Conservation (phyloP, 768 basidiomycete genomes). For the Candolleomyces efflorescens region DNA sequence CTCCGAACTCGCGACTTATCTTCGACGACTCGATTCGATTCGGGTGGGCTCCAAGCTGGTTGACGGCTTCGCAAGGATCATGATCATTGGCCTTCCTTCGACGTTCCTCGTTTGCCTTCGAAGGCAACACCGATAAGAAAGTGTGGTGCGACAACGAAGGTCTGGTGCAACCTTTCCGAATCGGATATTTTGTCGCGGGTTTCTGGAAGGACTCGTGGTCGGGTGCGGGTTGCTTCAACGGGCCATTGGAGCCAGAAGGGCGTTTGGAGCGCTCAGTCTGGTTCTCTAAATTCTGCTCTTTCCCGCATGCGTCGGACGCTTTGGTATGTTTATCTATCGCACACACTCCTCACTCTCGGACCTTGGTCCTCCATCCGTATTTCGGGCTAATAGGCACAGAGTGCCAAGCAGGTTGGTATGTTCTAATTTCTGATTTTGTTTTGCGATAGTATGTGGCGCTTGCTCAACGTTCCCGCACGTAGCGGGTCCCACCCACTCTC, state of each 20-base stretch:
- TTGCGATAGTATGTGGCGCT: not conserved
- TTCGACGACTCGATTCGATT: constrained; percentile 1
- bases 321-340: not conserved
- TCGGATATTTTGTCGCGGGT: constrained; percentile 4
- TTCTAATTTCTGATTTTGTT: not conserved
- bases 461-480: not conserved
- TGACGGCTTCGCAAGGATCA: not conserved
- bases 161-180: constrained; percentile 2
- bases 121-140: constrained; percentile 1
- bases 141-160: not conserved
- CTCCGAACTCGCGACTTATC: constrained; percentile 1
- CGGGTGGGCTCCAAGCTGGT: not conserved
- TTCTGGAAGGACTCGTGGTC: constrained; percentile 5
- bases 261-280: not conserved
- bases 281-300: not conserved
- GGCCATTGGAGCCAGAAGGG: not conserved
- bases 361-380: not conserved
- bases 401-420: no score
- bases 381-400: not conserved
- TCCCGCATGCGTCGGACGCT: constrained; percentile 1
- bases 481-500: not conserved
- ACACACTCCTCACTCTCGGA: not conserved
- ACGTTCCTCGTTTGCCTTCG: constrained; percentile 1
- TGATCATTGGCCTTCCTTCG: not conserved
- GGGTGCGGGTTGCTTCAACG: constrained; percentile 4